Evolutionary conservation across 2,329 filamentous ascomycete species (phyloP), one percentile per base, ranked within the genome.

Genomic region (Rasamsonia emersonii): DNA sequence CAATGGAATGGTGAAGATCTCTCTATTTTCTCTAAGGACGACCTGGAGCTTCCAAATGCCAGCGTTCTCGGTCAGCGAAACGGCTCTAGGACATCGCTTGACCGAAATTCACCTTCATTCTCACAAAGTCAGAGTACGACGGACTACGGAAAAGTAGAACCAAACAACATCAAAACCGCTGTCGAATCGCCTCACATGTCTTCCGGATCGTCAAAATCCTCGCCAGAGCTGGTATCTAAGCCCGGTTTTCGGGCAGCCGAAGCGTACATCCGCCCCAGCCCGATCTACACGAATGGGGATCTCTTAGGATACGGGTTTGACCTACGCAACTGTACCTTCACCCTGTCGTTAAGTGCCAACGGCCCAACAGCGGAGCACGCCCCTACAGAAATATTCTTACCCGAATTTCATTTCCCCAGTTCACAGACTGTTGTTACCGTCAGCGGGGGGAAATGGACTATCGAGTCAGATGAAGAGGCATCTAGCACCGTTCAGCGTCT

Each of bases 1-100:
- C 77, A 86, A 43, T 98, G 91, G 91, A 98, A 98, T 45, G 91
- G 91, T 28, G 91, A 98, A 58, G 91, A 98, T 54, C 62, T 98
- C 19, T 95, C 88, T 4, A 91, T 98, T 33, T 82, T 78, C 53
- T 95, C 86, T 0, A 47, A 75, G 4, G 88, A 98, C 52, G 93
- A 98, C 56, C 79, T 77, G 18, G 62, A 71, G 29, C 57, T 78
- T 1, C 58, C 60, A 24, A 53, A 49, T 29, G 45, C 51, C 13
- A 49, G 53, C 24, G 37, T 39, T 34, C 28, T 43, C 39, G 28
- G 47, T 34, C 24, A 56, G 44, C 35, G 61, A 48, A 62, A 37
- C 58, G 60, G 43, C 40, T 70, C 53, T 15, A 45, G 40, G 28
- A 38, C 45, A 14, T 54, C 54, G 24, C 31, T 57, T 31, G 45